Base-by-base conservation (phyloP, 345 rosid genomes). In the Dipteronia sinensis region DNA sequence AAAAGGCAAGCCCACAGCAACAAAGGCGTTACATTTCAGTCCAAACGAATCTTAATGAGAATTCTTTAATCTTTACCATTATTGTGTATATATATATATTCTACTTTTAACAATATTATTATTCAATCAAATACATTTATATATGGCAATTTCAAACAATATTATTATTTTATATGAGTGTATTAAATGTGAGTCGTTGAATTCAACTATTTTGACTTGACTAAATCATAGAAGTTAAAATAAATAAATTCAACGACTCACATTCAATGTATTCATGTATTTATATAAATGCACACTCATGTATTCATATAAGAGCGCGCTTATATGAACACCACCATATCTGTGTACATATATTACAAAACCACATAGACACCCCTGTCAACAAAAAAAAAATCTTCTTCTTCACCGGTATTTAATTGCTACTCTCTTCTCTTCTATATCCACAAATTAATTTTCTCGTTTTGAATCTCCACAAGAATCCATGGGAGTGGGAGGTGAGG, bases 401-500 rank as follows among this genome's bases (percentile, higher is more conserved):
- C 16, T 12, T 13, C 55, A 22, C 31, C 66, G 7, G 38, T 34
- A 34, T 4, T 3, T 59, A 40, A 7, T 19, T 64, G 65, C 49
- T n/a, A 34, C 1, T 34, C 38, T 34, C 38, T 70, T 64, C 16
- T 49, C 44, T 9, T 27, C 58, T 19, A 47, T 63, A 19, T 17
- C 22, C 20, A 17, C 67, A 8, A 16, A n/a, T 47, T 67, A 4
- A 34, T 34, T 34, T 42, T 75, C 44, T 44, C 69, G 58, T 78
- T n/a, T 75, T 76, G 73, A 68, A 76, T 67, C 65, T 58, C 16
- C 55, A 42, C 8, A 2, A 17, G 53, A 34, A 17, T 67, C 40
- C 38, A 34, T 34, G 38, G 38, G 38, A 34, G 38, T 34, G 89
- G 86, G 76, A 72, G 79, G 72, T 73, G 75, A 75, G 25, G 10